Percentiles rank a stretch among this genome's conserved stretches.
phyloP scores from a whole-genome alignment of 495 filamentous ascomycete genomes.

The Acidiella bohemica region DNA sequence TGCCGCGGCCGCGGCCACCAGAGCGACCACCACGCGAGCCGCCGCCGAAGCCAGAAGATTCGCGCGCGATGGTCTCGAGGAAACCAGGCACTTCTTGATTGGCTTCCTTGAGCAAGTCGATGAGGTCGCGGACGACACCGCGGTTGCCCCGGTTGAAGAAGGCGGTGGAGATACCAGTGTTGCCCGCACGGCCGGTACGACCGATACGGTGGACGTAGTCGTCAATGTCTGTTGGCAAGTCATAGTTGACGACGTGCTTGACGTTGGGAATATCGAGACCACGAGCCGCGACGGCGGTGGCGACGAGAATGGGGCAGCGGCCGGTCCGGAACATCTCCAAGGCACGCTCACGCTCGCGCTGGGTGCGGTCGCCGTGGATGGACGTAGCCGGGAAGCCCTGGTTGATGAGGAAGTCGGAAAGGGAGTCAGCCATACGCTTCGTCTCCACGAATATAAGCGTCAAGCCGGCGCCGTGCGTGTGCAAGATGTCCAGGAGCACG shows the following conservation, averaged over 20 bases:
- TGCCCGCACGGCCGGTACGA: conserved; percentile 98
- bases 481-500: conserved; percentile 89
- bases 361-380: conserved; percentile 95
- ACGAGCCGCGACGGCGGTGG: conserved; percentile 93
- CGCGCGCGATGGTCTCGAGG: conserved; percentile 91
- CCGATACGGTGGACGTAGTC: conserved; percentile 99
- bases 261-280: conserved; percentile 95
- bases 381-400: conserved; percentile 94
- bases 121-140: conserved; percentile 84
- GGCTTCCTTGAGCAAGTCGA: conserved; percentile 93
- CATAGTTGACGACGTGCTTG: conserved; percentile 97
- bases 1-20: conserved; percentile 52
- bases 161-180: conserved; percentile 94
- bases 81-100: conserved; percentile 92
- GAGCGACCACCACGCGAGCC: conserved; percentile 46
- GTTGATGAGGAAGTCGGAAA: conserved; percentile 96
- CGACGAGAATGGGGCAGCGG: conserved; percentile 89
- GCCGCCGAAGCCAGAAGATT: conserved; percentile 62
- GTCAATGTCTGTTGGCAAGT: conserved; percentile 95
- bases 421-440: conserved; percentile 96
- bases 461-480: conserved; percentile 81
- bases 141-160: conserved; percentile 99
- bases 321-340: conserved; percentile 91
- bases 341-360: conserved; percentile 96
- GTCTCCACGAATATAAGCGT: conserved; percentile 98